Percentiles rank a stretch among this genome's conserved stretches.
Evolutionary conservation across 176 grass and related monocot species (phyloP).

Genomic region (Avena eriantha): DNA sequence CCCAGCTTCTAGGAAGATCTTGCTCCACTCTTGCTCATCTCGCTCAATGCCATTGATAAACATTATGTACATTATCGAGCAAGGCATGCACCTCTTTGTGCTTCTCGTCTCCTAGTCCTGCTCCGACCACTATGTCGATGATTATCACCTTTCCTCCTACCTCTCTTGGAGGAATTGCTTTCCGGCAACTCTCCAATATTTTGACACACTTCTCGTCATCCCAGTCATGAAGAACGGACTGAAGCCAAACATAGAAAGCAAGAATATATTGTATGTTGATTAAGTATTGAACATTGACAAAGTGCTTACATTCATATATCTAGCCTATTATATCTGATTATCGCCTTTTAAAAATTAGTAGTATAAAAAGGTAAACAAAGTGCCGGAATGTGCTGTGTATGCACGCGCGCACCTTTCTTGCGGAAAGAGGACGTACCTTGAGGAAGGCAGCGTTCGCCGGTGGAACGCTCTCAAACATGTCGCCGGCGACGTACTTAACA

Average conservation of each 20-base stretch:
- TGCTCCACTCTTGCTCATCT: constrained; percentile 53
- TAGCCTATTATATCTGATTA: no score
- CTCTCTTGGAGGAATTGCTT: constrained; percentile 39
- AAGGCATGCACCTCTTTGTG: constrained; percentile 24
- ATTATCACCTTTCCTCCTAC: constrained; percentile 54
- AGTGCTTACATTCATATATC: no score
- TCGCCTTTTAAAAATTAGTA: no score
- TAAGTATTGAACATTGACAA: no score
- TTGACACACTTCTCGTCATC: constrained; percentile 45
- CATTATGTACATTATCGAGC: constrained; percentile 41
- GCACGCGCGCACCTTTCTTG: no score
- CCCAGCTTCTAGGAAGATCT: constrained; percentile 50
- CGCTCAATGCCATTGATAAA: constrained; percentile 40
- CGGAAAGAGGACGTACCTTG: no score
- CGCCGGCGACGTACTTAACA: constrained; percentile 37
- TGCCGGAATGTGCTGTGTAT: no score
- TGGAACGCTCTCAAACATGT: no score
- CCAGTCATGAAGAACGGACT: constrained; percentile 72
- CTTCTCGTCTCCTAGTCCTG: neutral
- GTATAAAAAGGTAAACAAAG: no score
- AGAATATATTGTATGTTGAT: no score
- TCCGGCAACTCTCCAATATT: constrained; percentile 50
- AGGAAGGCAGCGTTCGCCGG: no score
- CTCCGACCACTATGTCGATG: constrained; percentile 44
- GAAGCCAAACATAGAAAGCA: neutral